phyloP scores from a whole-genome alignment of 2,329 filamentous ascomycete genomes.

The Ascochyta rabiei region DNA sequence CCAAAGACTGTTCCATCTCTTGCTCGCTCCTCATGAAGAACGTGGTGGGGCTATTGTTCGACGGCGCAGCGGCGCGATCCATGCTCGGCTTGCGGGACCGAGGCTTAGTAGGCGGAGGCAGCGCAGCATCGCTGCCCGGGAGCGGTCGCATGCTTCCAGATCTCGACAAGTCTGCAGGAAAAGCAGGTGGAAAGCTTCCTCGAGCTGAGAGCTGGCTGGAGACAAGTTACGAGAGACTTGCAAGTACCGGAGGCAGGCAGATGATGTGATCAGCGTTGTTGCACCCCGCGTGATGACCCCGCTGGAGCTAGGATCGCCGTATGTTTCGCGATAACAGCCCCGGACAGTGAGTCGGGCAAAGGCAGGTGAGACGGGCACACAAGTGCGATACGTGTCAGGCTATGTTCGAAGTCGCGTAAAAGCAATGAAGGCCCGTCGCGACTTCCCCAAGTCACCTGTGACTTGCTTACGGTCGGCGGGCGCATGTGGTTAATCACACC shows the following conservation, averaged over 20 bases:
- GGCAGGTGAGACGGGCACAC: not conserved
- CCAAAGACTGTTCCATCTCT: slow-evolving; percentile 53
- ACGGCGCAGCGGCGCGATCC: slow-evolving; percentile 37
- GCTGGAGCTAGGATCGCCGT: slow-evolving; percentile 20
- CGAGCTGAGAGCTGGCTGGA: not conserved
- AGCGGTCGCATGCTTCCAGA: slow-evolving; percentile 41
- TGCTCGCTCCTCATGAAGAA: slow-evolving; percentile 65
- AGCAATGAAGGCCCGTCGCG: slow-evolving; percentile 7
- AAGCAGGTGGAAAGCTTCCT: not conserved
- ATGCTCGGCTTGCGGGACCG: slow-evolving; percentile 48
- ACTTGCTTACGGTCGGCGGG: slow-evolving; percentile 10
- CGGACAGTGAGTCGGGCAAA: slow-evolving; percentile 3
- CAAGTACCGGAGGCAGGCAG: slow-evolving; percentile 4
- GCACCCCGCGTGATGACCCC: slow-evolving; percentile 26
- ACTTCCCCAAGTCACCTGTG: slow-evolving; percentile 8
- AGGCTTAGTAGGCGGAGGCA: slow-evolving; percentile 37
- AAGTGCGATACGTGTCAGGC: slow-evolving; percentile 3
- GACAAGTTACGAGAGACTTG: slow-evolving; percentile 3
- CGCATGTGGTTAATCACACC: slow-evolving; percentile 1
- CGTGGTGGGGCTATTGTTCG: slow-evolving; percentile 56
- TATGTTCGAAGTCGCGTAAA: slow-evolving; percentile 12
- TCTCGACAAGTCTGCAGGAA: not conserved
- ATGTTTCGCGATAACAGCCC: slow-evolving; percentile 19
- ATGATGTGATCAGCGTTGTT: slow-evolving; percentile 18
- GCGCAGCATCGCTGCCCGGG: slow-evolving; percentile 42